Evolutionary conservation across 768 basidiomycete genomes (phyloP).

Genomic region (Lepiota venenata): DNA sequence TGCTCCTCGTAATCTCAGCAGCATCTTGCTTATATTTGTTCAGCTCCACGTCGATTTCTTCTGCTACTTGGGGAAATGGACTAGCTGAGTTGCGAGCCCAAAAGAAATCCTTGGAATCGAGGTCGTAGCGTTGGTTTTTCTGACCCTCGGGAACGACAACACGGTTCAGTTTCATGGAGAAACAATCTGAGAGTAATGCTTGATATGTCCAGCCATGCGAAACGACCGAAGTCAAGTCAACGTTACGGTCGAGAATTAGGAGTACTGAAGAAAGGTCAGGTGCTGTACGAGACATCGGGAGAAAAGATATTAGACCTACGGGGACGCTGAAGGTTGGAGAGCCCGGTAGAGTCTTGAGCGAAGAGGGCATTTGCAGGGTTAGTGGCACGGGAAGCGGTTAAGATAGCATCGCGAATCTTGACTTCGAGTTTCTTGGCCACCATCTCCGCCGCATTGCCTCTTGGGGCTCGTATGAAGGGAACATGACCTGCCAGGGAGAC

Average conservation of each 20-base stretch:
- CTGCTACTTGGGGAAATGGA: conserved; percentile 97
- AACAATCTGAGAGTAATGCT: conserved; percentile 94
- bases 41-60: conserved; percentile 91
- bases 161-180: conserved; percentile 95
- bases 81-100: conserved; percentile 96
- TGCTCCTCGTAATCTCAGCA: conserved; percentile 93
- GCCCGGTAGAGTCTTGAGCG: conserved; percentile 73
- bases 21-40: conserved; percentile 95
- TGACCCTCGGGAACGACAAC: conserved; percentile 74
- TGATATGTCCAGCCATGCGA: conserved; percentile 99
- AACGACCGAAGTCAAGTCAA: conserved; percentile 91
- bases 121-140: conserved; percentile 85
- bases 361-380: conserved; percentile 59
- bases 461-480: conserved; percentile 91
- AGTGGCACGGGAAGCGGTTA: conserved; percentile 65
- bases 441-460: conserved; percentile 99
- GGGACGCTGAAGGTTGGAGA: conserved; percentile 86
- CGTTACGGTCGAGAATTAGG: conserved; percentile 89
- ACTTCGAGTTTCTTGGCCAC: conserved; percentile 94
- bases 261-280: conserved; percentile 56
- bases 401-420: conserved; percentile 83
- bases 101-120: conserved; percentile 98
- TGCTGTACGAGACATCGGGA: background rate
- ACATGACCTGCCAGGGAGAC: conserved; percentile 61
- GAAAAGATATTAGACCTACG: conserved; percentile 41